Evolutionary conservation across 176 grass and related monocot species (phyloP).

Genomic region (Poa pratensis): DNA sequence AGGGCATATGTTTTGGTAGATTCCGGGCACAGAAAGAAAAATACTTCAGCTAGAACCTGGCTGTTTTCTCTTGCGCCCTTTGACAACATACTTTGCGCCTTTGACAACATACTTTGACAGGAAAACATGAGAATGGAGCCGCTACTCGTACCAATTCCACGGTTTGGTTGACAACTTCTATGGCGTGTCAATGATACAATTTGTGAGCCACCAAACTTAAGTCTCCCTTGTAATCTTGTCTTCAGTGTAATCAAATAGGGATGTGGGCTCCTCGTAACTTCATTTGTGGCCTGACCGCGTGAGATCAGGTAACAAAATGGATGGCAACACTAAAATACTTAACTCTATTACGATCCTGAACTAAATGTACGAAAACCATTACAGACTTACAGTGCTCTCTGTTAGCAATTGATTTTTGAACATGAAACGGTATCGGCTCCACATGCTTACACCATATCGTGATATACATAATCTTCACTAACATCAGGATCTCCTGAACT

Average conservation of each 20-base stretch:
- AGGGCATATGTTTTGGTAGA: slow-evolving; percentile 36
- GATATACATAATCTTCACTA: background rate
- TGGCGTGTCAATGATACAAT: background rate
- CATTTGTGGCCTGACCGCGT: background rate
- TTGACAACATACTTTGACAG: background rate
- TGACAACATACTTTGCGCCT: too few relatives aligned
- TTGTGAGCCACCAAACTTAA: background rate
- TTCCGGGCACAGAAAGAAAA: background rate
- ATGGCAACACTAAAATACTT: background rate
- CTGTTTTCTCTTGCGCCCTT: background rate
- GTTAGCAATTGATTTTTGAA: slow-evolving; percentile 18
- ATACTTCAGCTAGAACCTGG: background rate
- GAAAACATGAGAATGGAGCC: background rate
- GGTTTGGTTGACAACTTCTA: background rate
- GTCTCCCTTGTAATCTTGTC: background rate
- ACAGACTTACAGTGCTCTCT: background rate
- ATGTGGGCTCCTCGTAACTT: too few relatives aligned
- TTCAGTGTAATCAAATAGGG: too few relatives aligned
- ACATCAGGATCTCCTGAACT: background rate
- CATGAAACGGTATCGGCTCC: background rate
- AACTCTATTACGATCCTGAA: background rate
- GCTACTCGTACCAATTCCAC: background rate
- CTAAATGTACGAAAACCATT: background rate
- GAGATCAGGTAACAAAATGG: background rate
- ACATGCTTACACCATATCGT: background rate